phyloP scores from a whole-genome alignment of 2,329 filamentous ascomycete genomes.

The Pseudogymnoascus sp. region DNA sequence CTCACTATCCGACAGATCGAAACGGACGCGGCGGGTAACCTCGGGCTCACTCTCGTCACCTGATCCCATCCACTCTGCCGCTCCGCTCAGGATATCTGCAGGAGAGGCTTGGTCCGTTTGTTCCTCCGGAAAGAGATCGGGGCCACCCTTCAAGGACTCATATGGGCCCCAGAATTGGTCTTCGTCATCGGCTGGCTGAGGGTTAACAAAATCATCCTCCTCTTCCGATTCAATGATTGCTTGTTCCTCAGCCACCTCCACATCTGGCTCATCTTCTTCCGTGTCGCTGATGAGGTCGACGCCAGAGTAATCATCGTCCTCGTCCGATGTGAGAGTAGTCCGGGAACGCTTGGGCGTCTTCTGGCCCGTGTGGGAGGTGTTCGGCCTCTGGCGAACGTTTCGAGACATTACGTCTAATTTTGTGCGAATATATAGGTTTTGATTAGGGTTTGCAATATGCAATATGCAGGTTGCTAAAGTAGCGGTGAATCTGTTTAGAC shows the following conservation, averaged over 20 bases:
- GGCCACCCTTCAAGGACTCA: slow-evolving; percentile 40
- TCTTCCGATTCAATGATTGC: slow-evolving; percentile 51
- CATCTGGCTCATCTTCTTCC: slow-evolving; percentile 71
- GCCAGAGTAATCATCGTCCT: slow-evolving; percentile 62
- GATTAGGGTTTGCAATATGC: background rate
- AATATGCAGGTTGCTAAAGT: slow-evolving; percentile 2
- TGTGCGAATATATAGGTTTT: slow-evolving; percentile 2
- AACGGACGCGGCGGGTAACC: slow-evolving; percentile 53
- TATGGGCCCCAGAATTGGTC: slow-evolving; percentile 39
- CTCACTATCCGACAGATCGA: slow-evolving; percentile 59
- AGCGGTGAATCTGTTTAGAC: slow-evolving; percentile 7
- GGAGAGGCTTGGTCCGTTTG: slow-evolving; percentile 18
- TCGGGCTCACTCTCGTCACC: slow-evolving; percentile 15
- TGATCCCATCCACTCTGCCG: slow-evolving; percentile 15
- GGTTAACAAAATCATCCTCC: slow-evolving; percentile 33
- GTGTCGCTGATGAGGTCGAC: slow-evolving; percentile 74
- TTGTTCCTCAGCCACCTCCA: slow-evolving; percentile 69
- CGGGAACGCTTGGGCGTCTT: slow-evolving; percentile 30
- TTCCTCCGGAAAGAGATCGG: slow-evolving; percentile 30
- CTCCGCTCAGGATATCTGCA: slow-evolving; percentile 17
- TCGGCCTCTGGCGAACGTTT: slow-evolving; percentile 43
- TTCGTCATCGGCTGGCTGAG: slow-evolving; percentile 30
- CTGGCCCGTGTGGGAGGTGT: slow-evolving; percentile 29
- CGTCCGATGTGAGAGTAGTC: slow-evolving; percentile 43
- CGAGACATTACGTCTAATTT: slow-evolving; percentile 29